Percentiles rank a stretch among this genome's conserved stretches.
Conservation (phyloP, 805 yeast species). For the Sugiyamaella qingdaonensis region DNA sequence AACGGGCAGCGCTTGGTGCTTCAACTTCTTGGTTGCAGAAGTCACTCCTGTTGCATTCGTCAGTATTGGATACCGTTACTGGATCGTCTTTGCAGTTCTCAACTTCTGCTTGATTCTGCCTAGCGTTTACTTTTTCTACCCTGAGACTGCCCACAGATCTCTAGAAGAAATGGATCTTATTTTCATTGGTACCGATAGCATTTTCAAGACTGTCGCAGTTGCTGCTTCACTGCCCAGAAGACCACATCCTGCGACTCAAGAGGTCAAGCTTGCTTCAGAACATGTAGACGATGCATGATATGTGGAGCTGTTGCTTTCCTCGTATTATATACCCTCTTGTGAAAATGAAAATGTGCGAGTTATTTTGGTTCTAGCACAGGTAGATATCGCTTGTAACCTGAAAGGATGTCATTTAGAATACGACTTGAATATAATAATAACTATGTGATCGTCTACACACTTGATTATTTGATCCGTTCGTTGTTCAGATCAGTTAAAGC, state of each 20-base stretch:
- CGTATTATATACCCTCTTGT: too few species aligned
- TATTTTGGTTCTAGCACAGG: too few species aligned
- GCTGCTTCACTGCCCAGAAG: constrained; percentile 8
- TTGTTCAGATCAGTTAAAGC: too few species aligned
- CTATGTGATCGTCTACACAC: too few species aligned
- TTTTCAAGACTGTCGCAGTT: constrained; percentile 11
- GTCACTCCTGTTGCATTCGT: constrained; percentile 52
- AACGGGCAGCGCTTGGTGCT: constrained; percentile 60
- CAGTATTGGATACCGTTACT: constrained; percentile 45
- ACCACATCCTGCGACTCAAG: constrained; percentile 10
- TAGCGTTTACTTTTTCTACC: constrained; percentile 40
- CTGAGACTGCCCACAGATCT: constrained; percentile 45
- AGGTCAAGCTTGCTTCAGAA: background rate
- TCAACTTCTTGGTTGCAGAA: constrained; percentile 61
- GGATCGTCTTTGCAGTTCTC: constrained; percentile 9
- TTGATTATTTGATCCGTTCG: too few species aligned
- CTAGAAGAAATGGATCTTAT: constrained; percentile 42
- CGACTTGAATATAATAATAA: too few species aligned
- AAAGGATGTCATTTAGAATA: too few species aligned
- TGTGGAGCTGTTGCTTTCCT: background rate
- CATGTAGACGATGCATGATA: background rate
- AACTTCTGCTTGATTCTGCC: constrained; percentile 32
- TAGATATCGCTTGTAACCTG: too few species aligned
- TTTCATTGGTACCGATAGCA: constrained; percentile 14
- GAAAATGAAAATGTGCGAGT: too few species aligned